Base-by-base conservation (phyloP, 257 asterid species). In the Fraxinus quadrangulata region DNA sequence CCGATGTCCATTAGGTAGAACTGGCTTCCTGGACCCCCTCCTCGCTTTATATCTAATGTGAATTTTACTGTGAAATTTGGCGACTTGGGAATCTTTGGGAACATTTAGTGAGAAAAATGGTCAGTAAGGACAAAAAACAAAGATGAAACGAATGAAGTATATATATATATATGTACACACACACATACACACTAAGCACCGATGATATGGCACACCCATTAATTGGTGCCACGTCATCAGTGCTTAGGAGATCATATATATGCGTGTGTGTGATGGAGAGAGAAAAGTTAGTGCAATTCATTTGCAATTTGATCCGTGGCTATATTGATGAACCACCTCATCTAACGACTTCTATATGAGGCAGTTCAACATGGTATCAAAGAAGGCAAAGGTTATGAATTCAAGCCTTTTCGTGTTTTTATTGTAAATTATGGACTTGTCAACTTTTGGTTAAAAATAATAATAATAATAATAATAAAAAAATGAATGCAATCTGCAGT, bases 1-100 rank as follows among this genome's bases (percentile, higher is more conserved):
- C 94, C 90, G 28, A 87, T 86, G 85, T 89, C 90, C 88, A 86
- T 82, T 2, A 88, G 81, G 82, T 90, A 88, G 69, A 90, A 88
- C 71, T 90, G 92, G 85, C 91, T 86, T 5, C 21, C 39, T 5
- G 78, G 85, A 33, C 92, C 92, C 56, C 92, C 94, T 12, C 90
- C 94, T 66, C 67, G 61, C 70, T 40, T 83, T 45, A 88, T 83
- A 36, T 84, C 84, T 40, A 90, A 72, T 23, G 88, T 84, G 88
- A 90, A 90, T 78, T 82, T 85, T 79, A 88, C 94, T 80, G 65
- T 86, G 85, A 90, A 88, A 74, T 90, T 78, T 36, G 92, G 92
- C 28, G 92, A 90, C 75, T 83, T 87, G 11, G 94, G 92, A 67
- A 88, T 78, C 90, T 89, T 75, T 34, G 70, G 63, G 47, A 56